These are phyloP conservation scores for Trifolium repens DNA, from an alignment of 306 rosid species.

Conservation along the genomic window DNA sequence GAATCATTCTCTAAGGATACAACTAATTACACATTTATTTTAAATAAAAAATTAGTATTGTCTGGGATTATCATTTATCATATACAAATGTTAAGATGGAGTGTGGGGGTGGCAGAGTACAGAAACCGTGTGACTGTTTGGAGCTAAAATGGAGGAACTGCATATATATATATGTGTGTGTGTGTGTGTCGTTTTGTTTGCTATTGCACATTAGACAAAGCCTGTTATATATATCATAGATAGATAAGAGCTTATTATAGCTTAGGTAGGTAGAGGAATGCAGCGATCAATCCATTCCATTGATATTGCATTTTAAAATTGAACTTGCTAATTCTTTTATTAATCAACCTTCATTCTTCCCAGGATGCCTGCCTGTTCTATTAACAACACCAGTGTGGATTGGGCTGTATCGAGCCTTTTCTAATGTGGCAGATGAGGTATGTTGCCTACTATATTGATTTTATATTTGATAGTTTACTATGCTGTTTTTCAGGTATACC, in stretches of 20 bases:
- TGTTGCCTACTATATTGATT: constrained; percentile 35
- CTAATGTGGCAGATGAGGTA: constrained; percentile 97
- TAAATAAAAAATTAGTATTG: too few species aligned
- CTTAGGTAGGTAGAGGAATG: constrained; percentile 24
- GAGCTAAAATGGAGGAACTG: too few species aligned
- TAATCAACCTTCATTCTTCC: constrained; percentile 6
- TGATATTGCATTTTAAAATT: constrained; percentile 13
- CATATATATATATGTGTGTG: too few species aligned
- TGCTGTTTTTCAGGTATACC: constrained; percentile 4
- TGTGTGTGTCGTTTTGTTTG: too few species aligned
- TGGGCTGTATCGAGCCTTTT: constrained; percentile 94
- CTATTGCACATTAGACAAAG: too few species aligned
- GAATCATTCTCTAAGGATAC: too few species aligned
- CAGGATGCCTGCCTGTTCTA: constrained; percentile 91
- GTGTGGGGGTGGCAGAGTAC: too few species aligned
- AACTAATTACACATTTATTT: too few species aligned
- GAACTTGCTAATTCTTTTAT: constrained; percentile 4
- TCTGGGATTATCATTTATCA: too few species aligned
- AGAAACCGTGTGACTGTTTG: too few species aligned
- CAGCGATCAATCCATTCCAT: background rate
- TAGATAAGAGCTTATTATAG: background rate
- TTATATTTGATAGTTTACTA: background rate
- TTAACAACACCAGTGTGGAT: constrained; percentile 98
- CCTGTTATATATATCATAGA: constrained; percentile 19
- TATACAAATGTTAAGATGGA: too few species aligned